phyloP scores from a whole-genome alignment of 345 rosid species.

The Cochlearia excelsa region DNA sequence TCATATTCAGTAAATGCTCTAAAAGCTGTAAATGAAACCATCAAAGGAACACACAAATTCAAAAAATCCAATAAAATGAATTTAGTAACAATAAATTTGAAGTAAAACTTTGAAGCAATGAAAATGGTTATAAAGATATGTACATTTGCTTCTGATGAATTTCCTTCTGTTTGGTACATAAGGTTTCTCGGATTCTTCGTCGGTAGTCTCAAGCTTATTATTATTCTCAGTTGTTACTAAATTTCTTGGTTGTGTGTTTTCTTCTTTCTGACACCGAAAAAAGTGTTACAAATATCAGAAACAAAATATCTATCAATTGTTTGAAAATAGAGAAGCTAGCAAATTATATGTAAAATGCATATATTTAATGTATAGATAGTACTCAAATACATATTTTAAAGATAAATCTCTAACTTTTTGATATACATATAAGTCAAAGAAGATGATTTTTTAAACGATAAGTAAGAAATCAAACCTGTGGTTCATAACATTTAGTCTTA shows the following conservation, averaged over 20 bases:
- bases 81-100: conserved; percentile 3
- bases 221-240: not conserved
- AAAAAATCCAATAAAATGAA: not conserved
- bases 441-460: not conserved
- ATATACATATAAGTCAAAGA: too few species aligned
- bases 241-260: conserved; percentile 21
- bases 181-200: conserved; percentile 8
- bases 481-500: conserved; percentile 18
- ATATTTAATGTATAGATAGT: too few species aligned
- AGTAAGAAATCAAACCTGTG: conserved; percentile 27
- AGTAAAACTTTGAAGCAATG: not conserved
- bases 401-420: too few species aligned
- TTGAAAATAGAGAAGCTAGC: not conserved
- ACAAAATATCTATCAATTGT: too few species aligned
- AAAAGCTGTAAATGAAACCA: conserved; percentile 44
- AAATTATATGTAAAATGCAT: too few species aligned
- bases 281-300: not conserved
- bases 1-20: conserved; percentile 41
- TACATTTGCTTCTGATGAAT: conserved; percentile 31
- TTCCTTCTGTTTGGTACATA: conserved; percentile 20
- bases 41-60: not conserved
- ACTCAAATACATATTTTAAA: too few species aligned
- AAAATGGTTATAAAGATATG: not conserved
- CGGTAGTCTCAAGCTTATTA: not conserved
- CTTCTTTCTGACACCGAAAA: conserved; percentile 3